phyloP scores from a whole-genome alignment of 164 flowering plant genomes.

The Chimonanthus praecox region DNA sequence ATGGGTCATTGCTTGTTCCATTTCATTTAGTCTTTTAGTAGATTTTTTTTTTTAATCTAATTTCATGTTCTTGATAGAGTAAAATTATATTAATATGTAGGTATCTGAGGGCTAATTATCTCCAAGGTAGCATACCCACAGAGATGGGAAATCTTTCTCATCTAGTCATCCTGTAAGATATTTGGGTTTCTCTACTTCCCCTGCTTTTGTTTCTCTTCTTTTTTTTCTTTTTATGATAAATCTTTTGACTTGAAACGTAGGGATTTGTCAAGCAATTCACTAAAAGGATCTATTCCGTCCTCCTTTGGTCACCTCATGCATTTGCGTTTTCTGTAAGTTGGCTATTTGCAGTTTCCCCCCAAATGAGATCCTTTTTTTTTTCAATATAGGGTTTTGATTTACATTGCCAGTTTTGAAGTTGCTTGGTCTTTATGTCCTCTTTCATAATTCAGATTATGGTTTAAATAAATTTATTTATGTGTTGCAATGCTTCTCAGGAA shows the following conservation, averaged over 20 bases:
- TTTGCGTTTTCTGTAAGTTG: constrained; percentile 64
- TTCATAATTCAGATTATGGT: background rate
- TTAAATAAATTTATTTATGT: background rate
- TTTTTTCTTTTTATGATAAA: background rate
- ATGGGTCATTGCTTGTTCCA: background rate
- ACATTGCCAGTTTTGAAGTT: background rate
- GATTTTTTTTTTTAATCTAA: background rate
- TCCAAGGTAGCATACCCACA: constrained; percentile 91
- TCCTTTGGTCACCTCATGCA: constrained; percentile 64
- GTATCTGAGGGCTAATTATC: constrained; percentile 81
- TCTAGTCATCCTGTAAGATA: constrained; percentile 68
- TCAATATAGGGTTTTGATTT: background rate
- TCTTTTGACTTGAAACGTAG: constrained; percentile 27
- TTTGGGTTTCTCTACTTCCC: background rate
- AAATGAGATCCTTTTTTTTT: background rate
- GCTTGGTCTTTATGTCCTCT: background rate
- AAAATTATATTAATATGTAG: constrained; percentile 23
- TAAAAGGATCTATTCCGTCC: constrained; percentile 84
- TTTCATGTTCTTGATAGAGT: background rate
- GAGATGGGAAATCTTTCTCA: constrained; percentile 72
- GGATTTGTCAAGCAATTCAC: constrained; percentile 89
- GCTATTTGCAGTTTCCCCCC: background rate
- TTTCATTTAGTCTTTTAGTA: background rate
- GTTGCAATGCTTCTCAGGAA: constrained; percentile 43
- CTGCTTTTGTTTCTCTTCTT: background rate